Conservation (phyloP, 257 asterid species). For the Leptodermis oblonga region DNA sequence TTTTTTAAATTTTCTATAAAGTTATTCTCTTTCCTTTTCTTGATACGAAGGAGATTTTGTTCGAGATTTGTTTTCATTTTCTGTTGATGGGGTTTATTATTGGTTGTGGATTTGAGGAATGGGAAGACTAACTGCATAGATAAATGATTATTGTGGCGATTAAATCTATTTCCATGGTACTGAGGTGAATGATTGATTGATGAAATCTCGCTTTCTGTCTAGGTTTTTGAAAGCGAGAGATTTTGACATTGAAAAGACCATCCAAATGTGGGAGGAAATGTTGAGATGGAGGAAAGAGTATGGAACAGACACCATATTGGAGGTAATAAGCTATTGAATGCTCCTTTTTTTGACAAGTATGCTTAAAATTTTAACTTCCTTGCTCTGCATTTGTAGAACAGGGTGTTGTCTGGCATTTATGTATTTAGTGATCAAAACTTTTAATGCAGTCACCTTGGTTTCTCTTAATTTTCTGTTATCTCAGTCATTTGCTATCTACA, state of each 20-base stretch:
- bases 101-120: background rate
- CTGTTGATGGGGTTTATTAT: background rate
- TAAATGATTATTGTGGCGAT: background rate
- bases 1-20: background rate
- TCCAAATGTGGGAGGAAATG: constrained; percentile 95
- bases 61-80: background rate
- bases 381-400: background rate
- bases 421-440: background rate
- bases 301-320: constrained; percentile 84
- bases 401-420: background rate
- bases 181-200: background rate
- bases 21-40: background rate
- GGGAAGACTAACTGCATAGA: too few relatives aligned
- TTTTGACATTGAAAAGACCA: constrained; percentile 55
- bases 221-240: constrained; percentile 93
- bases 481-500: constrained; percentile 2
- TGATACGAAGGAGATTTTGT: background rate
- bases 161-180: background rate
- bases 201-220: constrained; percentile 13
- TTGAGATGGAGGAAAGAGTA: constrained; percentile 84
- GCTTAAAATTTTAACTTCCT: background rate
- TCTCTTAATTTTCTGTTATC: background rate
- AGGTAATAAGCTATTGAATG: constrained; percentile 41
- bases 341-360: constrained; percentile 2
- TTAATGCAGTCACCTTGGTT: too few relatives aligned